A percentile compares a stretch with the other conserved stretches of the same genome.
phyloP scores from a whole-genome alignment of 768 basidiomycete species.

The Panaeolus cyanescens region DNA sequence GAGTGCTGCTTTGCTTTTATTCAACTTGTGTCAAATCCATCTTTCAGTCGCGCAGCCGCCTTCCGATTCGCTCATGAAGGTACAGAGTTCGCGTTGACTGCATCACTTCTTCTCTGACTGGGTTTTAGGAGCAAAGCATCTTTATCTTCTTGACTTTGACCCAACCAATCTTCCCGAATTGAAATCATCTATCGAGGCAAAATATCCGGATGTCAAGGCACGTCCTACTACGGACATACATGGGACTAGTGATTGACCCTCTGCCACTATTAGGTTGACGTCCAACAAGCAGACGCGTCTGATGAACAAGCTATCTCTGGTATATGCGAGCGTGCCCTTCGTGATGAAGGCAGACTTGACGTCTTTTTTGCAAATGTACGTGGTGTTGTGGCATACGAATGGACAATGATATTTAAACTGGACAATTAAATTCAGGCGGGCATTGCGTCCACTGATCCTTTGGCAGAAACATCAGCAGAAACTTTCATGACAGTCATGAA shows the following conservation, averaged over 20 bases:
- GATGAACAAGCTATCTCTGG: constrained; percentile 68
- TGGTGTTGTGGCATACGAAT: neutral
- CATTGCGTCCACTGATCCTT: constrained; percentile 40
- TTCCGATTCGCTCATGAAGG: constrained; percentile 82
- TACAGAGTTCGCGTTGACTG: constrained; percentile 20
- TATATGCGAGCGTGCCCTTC: constrained; percentile 70
- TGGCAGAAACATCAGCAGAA: constrained; percentile 61
- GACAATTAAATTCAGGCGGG: constrained; percentile 57
- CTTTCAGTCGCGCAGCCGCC: constrained; percentile 65
- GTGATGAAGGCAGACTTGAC: constrained; percentile 86
- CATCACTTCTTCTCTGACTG: constrained; percentile 7
- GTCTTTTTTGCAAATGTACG: constrained; percentile 94
- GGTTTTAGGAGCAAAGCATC: constrained; percentile 65
- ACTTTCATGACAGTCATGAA: constrained; percentile 77
- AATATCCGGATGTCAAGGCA: constrained; percentile 83
- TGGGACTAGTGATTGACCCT: neutral
- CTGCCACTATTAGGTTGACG: constrained; percentile 60
- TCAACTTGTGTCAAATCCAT: constrained; percentile 6
- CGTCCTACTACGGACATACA: constrained; percentile 8
- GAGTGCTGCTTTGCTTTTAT: constrained; percentile 17
- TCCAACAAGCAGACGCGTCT: constrained; percentile 78
- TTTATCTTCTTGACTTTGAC: constrained; percentile 77
- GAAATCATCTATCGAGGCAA: constrained; percentile 62
- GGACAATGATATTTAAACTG: constrained; percentile 3
- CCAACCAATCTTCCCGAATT: constrained; percentile 69